These are phyloP conservation scores for Kappamyces sp. DNA, from an alignment of 192 early-diverging fungal species.

Conservation along the genomic window DNA sequence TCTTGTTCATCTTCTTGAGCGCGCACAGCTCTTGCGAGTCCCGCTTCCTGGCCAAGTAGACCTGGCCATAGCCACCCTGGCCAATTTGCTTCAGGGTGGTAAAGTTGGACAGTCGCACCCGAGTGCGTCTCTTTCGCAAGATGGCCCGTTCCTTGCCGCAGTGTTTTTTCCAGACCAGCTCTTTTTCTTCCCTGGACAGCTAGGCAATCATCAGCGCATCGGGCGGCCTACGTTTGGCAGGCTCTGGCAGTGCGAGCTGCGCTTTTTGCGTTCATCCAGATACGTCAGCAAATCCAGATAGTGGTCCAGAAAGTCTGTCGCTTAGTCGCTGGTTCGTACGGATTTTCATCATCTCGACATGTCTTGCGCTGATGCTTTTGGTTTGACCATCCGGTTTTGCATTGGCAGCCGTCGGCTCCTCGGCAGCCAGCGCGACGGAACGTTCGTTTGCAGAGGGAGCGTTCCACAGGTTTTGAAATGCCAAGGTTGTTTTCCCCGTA, in stretches of 20 bases:
- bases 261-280: conserved; percentile 56
- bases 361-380: background rate
- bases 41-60: conserved; percentile 64
- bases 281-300: conserved; percentile 79
- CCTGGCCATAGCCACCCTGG: conserved; percentile 75
- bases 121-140: conserved; percentile 62
- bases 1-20: conserved; percentile 73
- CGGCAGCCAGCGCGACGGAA: too few species aligned
- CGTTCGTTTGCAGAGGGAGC: too few species aligned
- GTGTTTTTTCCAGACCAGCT: conserved; percentile 52
- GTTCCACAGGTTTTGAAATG: too few species aligned
- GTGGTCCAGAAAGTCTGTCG: conserved; percentile 69
- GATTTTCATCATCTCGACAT: conserved; percentile 7
- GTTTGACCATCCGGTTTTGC: background rate
- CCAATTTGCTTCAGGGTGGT: conserved; percentile 66
- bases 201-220: conserved; percentile 13
- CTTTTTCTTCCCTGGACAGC: conserved; percentile 40
- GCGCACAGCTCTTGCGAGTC: conserved; percentile 67
- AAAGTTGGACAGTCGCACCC: conserved; percentile 62
- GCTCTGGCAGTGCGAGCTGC: conserved; percentile 50
- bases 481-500: too few species aligned
- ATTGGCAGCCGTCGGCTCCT: background rate
- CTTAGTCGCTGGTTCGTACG: background rate
- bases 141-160: conserved; percentile 50
- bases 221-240: conserved; percentile 11